Evolutionary conservation across 2,329 filamentous ascomycete species (phyloP).

Genomic region (Colletotrichum zoysiae): DNA sequence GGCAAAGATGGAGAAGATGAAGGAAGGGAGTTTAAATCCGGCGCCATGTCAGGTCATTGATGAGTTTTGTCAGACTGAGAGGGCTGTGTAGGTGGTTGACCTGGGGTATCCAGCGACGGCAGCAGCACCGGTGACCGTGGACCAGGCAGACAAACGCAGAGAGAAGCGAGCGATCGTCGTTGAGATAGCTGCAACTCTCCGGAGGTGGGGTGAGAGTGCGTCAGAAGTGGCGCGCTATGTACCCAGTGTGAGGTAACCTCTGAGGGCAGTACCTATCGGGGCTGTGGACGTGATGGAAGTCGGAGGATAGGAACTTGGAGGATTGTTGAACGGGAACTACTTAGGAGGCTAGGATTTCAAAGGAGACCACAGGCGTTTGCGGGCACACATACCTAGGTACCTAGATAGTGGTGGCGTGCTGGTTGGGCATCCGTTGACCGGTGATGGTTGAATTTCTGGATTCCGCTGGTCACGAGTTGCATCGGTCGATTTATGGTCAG

Average conservation of each 20-base stretch:
- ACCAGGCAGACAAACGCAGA: background rate
- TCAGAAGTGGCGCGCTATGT: slow-evolving; percentile 33
- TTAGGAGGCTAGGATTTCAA: background rate
- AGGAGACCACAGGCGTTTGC: background rate
- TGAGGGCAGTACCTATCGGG: background rate
- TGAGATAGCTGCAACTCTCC: slow-evolving; percentile 14
- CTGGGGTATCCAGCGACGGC: background rate
- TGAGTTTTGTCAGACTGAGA: slow-evolving; percentile 6
- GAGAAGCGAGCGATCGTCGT: slow-evolving; percentile 32
- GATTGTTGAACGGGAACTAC: background rate
- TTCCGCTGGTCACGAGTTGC: slow-evolving; percentile 28
- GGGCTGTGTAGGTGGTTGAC: slow-evolving; percentile 10
- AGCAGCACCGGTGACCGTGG: background rate
- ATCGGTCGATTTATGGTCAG: slow-evolving; percentile 27
- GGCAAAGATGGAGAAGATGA: slow-evolving; percentile 32
- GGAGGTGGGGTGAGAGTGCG: slow-evolving; percentile 36
- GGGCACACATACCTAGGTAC: background rate
- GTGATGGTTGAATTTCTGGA: slow-evolving; percentile 9
- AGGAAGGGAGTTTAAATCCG: slow-evolving; percentile 40
- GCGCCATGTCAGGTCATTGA: slow-evolving; percentile 40
- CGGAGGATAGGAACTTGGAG: slow-evolving; percentile 1
- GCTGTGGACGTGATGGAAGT: background rate
- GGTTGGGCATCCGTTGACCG: slow-evolving; percentile 22
- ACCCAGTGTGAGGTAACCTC: slow-evolving; percentile 33
- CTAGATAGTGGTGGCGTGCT: slow-evolving; percentile 17